Percentiles rank a stretch among this genome's conserved stretches.
Conservation (phyloP, 2,329 filamentous ascomycete species). For the Aquanectria penicillioides region DNA sequence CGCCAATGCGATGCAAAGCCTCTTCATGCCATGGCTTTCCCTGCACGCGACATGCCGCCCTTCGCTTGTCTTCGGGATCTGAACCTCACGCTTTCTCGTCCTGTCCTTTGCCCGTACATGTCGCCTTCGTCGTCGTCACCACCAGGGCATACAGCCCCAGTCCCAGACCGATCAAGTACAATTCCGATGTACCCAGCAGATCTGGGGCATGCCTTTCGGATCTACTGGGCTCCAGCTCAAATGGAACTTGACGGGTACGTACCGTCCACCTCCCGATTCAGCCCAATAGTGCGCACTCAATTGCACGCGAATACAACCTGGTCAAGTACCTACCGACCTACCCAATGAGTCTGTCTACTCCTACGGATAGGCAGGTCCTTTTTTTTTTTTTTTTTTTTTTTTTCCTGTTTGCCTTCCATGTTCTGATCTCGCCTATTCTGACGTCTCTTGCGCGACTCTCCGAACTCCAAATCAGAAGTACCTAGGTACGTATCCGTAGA, state of each 20-base stretch:
- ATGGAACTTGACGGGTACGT: slow-evolving; percentile 15
- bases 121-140: slow-evolving; percentile 12
- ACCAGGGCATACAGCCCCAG: not conserved
- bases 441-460: not conserved
- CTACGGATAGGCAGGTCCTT: not conserved
- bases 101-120: too few relatives aligned
- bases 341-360: slow-evolving; percentile 1
- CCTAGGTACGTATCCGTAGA: too few relatives aligned
- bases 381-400: too few relatives aligned
- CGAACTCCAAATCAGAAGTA: slow-evolving; percentile 9
- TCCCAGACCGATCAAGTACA: slow-evolving; percentile 14
- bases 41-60: slow-evolving; percentile 17
- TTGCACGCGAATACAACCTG: slow-evolving; percentile 6
- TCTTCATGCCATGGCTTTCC: slow-evolving; percentile 13
- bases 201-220: slow-evolving; percentile 21
- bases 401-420: too few relatives aligned
- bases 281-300: slow-evolving; percentile 9
- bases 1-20: slow-evolving; percentile 6
- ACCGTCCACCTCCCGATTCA: slow-evolving; percentile 1
- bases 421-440: too few relatives aligned
- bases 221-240: slow-evolving; percentile 21
- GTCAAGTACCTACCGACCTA: slow-evolving; percentile 4
- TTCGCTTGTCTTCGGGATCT: slow-evolving; percentile 14
- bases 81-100: slow-evolving; percentile 19
- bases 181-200: slow-evolving; percentile 11